Evolutionary conservation across 179 eudicot genomes (phyloP), one percentile per base, ranked within the genome.

Genomic region (Gypsophila paniculata): DNA sequence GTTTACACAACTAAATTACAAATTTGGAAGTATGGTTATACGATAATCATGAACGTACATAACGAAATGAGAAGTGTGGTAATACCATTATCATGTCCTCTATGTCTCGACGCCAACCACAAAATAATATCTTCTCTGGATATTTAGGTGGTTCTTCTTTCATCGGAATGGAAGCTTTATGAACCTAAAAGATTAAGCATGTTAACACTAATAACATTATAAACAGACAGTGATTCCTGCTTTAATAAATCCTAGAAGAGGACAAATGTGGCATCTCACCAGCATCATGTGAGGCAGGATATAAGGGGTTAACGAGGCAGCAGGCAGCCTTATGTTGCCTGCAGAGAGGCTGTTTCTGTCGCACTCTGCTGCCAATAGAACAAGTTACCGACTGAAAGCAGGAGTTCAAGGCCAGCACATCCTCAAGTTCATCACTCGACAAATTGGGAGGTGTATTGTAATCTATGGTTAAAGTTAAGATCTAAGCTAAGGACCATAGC

Each of bases 91-190:
- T 84, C 97, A 91, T 91, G 68, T 89, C 97, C 77, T 91, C 93
- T 65, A 91, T 89, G 75, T 91, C 97, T 58, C 97, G 90, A 71
- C 96, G 84, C 97, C 97, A 91, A 49, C 97, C 97, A 76, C 97
- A 91, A 73, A 91, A 91, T 63, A 91, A 78, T 64, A 91, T 91
- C 84, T 84, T 89, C 77, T 89, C 97, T 8, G 97, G 96, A 82
- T 63, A 90, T 71, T 88, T 91, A 61, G 96, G 96, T 72, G 93
- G 93, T 53, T 88, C 89, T 51, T 14, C 69, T 22, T 69, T 77
- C 70, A 67, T 82, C 26, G 93, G 97, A 68, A 78, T 82, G 69
- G 71, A 25, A 72, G 84, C 85, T 69, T 68, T 82, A 26, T 57
- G 79, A 36, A 91, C 86, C 97, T 91, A 86, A 78, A 82, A 54